Percentiles rank a stretch among this genome's conserved stretches.
Conservation (phyloP, 2,329 filamentous ascomycete genomes). For the Stagonosporopsis rhizophila region DNA sequence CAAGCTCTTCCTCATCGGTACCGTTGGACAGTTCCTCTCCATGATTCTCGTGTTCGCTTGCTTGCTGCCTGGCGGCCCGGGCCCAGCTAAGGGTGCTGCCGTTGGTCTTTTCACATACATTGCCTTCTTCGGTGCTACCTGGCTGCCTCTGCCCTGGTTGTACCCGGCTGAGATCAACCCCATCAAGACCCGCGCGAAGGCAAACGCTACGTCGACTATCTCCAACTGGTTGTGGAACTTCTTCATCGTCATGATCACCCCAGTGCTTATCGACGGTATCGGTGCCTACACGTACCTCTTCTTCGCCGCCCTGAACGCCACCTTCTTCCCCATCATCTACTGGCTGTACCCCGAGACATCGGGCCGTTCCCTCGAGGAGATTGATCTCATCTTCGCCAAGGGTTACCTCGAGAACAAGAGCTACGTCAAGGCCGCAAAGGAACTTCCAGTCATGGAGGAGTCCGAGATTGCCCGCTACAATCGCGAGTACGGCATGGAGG, state of each 20-base stretch:
- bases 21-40: slow-evolving; percentile 61
- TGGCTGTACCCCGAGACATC: slow-evolving; percentile 65
- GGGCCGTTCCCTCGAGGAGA: slow-evolving; percentile 59
- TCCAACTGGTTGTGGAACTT: slow-evolving; percentile 64
- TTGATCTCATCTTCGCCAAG: slow-evolving; percentile 59
- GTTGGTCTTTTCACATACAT: slow-evolving; percentile 74
- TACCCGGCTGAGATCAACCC: slow-evolving; percentile 62
- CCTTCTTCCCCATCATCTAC: slow-evolving; percentile 61
- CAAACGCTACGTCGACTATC: slow-evolving; percentile 62
- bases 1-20: slow-evolving; percentile 53
- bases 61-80: slow-evolving; percentile 47
- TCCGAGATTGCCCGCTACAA: slow-evolving; percentile 44
- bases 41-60: slow-evolving; percentile 51
- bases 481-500: slow-evolving; percentile 43
- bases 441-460: slow-evolving; percentile 45
- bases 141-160: slow-evolving; percentile 68
- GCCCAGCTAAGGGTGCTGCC: slow-evolving; percentile 56
- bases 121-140: slow-evolving; percentile 71
- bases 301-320: slow-evolving; percentile 61
- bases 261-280: slow-evolving; percentile 48
- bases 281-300: slow-evolving; percentile 54
- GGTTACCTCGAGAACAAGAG: slow-evolving; percentile 45
- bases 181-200: slow-evolving; percentile 63
- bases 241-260: slow-evolving; percentile 54
- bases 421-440: slow-evolving; percentile 48